phyloP scores from a whole-genome alignment of 164 flowering plant species.

The Kalanchoe fedtschenkoi region DNA sequence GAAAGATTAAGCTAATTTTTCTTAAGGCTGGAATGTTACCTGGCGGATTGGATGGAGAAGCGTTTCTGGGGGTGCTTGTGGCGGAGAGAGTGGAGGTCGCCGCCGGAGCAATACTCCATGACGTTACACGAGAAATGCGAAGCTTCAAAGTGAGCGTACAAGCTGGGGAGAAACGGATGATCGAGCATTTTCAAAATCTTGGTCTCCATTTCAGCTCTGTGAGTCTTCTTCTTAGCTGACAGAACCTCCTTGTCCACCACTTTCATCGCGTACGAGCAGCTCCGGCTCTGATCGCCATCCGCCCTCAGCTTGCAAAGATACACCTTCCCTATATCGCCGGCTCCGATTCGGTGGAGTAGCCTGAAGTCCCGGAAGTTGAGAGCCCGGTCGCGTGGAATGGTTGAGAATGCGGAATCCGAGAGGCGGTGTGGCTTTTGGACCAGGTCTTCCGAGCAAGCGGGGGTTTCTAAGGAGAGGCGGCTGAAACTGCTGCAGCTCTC shows the following conservation, averaged over 20 bases:
- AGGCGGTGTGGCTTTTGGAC: conserved; percentile 52
- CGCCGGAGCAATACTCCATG: conserved; percentile 83
- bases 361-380: conserved; percentile 47
- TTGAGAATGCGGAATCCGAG: conserved; percentile 47
- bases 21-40: conserved; percentile 30
- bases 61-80: conserved; percentile 50
- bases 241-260: conserved; percentile 66
- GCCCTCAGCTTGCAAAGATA: conserved; percentile 48
- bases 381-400: conserved; percentile 16
- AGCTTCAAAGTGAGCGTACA: conserved; percentile 65
- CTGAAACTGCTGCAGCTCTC: conserved; percentile 40
- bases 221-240: conserved; percentile 20
- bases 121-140: conserved; percentile 64
- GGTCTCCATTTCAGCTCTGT: conserved; percentile 23
- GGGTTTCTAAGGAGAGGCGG: conserved; percentile 40
- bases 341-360: conserved; percentile 49
- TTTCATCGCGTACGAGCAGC: conserved; percentile 61
- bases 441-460: conserved; percentile 16
- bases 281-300: conserved; percentile 7
- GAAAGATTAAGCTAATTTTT: background rate
- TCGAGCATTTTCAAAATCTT: conserved; percentile 60
- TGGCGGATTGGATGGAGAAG: conserved; percentile 55
- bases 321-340: conserved; percentile 71
- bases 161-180: conserved; percentile 70
- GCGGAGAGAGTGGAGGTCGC: conserved; percentile 64